Evolutionary conservation across 73 alveolate genomes (phyloP), one percentile per base, ranked within the genome.

Genomic region (Diophrys appendiculata): DNA sequence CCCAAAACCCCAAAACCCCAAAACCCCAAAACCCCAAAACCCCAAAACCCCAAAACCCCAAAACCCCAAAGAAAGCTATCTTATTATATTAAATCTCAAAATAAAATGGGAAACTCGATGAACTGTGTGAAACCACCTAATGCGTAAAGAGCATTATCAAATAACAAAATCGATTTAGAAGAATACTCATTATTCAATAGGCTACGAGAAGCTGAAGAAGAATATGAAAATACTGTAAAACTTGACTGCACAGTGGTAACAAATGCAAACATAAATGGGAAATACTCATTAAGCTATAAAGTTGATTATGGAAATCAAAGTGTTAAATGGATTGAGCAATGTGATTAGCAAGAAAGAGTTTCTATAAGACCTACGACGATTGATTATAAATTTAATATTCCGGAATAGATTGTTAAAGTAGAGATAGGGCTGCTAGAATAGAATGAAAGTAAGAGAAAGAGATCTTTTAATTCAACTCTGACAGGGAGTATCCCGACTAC

Each of bases 1-100:
- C 72, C 72, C 72, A 64, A 64, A 64, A 64, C 72, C 72, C 72
- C 72, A 64, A 64, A 64, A 64, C 72, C 72, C 72, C 72, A 64
- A 64, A 64, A 64, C 72, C 72, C 72, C 72, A 64, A 64, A 64
- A 64, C 72, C 72, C 72, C 72, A 64, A 64, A 64, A 67, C 76
- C 53, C 53, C 53, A 0, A 31, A n/a, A n/a, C n/a, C n/a, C n/a
- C n/a, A n/a, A n/a, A n/a, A n/a, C n/a, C n/a, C n/a, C n/a, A n/a
- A n/a, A n/a, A n/a, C n/a, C n/a, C n/a, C n/a, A n/a, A n/a, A n/a
- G n/a, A n/a, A n/a, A n/a, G n/a, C n/a, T n/a, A n/a, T n/a, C n/a
- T n/a, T n/a, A n/a, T n/a, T n/a, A n/a, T n/a, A n/a, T n/a, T n/a
- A n/a, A n/a, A n/a, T n/a, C n/a, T n/a, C n/a, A n/a, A n/a, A n/a